These are phyloP conservation scores for Wickerhamiella azyma DNA, from an alignment of 805 yeast species.

Conservation along the genomic window DNA sequence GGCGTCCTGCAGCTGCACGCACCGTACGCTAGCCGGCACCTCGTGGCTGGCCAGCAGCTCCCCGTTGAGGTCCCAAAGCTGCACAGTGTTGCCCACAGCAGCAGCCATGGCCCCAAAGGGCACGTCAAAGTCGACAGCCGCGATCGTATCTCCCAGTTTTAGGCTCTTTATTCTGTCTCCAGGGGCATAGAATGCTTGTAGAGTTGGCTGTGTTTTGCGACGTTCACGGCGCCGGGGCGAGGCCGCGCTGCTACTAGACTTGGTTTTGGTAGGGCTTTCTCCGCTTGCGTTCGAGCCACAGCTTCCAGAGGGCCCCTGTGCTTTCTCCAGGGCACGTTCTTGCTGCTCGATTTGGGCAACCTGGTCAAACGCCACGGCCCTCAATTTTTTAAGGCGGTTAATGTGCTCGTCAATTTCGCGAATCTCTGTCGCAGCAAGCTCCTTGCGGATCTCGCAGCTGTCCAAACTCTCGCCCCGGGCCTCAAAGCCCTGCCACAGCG, in stretches of 20 bases:
- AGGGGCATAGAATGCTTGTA: conserved; percentile 49
- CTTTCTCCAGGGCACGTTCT: conserved; percentile 32
- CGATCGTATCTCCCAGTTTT: conserved; percentile 41
- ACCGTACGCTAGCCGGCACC: conserved; percentile 37
- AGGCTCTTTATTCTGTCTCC: conserved; percentile 42
- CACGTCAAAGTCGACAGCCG: conserved; percentile 51
- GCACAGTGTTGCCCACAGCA: conserved; percentile 63
- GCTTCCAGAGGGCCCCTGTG: not conserved
- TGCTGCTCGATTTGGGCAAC: conserved; percentile 49
- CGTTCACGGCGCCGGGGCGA: conserved; percentile 20
- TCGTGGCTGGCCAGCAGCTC: conserved; percentile 23
- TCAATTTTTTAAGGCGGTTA: conserved; percentile 34
- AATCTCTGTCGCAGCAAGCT: conserved; percentile 50
- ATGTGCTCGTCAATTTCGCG: conserved; percentile 48
- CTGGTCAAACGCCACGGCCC: conserved; percentile 43
- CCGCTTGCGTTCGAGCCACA: not conserved
- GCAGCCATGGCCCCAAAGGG: conserved; percentile 69
- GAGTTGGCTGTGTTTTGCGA: conserved; percentile 45
- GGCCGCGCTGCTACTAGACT: conserved; percentile 21
- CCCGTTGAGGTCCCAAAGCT: conserved; percentile 70
- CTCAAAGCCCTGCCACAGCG: conserved; percentile 57
- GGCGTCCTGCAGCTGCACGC: conserved; percentile 42
- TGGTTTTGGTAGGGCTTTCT: not conserved
- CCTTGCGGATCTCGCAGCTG: conserved; percentile 47
- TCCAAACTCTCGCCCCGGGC: conserved; percentile 39